A percentile compares a stretch with the other conserved stretches of the same genome.
phyloP scores from a whole-genome alignment of 2,329 filamentous ascomycete species.

The Fusarium metavorans region DNA sequence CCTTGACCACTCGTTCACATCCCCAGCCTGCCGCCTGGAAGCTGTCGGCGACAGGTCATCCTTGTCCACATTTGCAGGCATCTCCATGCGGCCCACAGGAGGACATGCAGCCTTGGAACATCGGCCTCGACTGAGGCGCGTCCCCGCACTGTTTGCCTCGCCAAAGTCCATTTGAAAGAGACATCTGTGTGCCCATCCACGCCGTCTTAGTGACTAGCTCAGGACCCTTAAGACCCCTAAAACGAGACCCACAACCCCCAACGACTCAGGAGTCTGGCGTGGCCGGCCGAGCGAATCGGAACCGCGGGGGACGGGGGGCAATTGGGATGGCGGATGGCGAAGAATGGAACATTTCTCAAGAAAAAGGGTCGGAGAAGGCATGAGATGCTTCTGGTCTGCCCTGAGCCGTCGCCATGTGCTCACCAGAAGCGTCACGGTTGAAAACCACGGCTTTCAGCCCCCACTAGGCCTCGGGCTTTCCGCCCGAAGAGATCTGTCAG shows the following conservation, averaged over 20 bases:
- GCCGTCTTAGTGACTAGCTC: neutral
- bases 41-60: slow-evolving; percentile 25
- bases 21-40: slow-evolving; percentile 18
- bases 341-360: slow-evolving; percentile 22
- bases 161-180: slow-evolving; percentile 30
- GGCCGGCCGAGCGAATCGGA: slow-evolving; percentile 31
- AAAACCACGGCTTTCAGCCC: neutral
- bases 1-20: slow-evolving; percentile 28
- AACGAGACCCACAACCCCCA: slow-evolving; percentile 24
- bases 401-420: slow-evolving; percentile 15
- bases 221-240: slow-evolving; percentile 31
- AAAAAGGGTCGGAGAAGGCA: slow-evolving; percentile 5
- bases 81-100: slow-evolving; percentile 15
- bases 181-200: neutral
- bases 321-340: slow-evolving; percentile 23
- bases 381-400: neutral
- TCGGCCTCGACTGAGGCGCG: slow-evolving; percentile 9
- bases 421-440: neutral
- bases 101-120: slow-evolving; percentile 20
- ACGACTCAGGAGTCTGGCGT: slow-evolving; percentile 36
- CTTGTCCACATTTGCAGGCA: slow-evolving; percentile 16
- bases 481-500: slow-evolving; percentile 18
- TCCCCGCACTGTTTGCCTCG: slow-evolving; percentile 38
- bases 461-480: slow-evolving; percentile 20
- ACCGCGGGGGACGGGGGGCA: slow-evolving; percentile 2